These are phyloP conservation scores for Penicillium vulpinum DNA, from an alignment of 2,329 filamentous ascomycete species.

Conservation along the genomic window DNA sequence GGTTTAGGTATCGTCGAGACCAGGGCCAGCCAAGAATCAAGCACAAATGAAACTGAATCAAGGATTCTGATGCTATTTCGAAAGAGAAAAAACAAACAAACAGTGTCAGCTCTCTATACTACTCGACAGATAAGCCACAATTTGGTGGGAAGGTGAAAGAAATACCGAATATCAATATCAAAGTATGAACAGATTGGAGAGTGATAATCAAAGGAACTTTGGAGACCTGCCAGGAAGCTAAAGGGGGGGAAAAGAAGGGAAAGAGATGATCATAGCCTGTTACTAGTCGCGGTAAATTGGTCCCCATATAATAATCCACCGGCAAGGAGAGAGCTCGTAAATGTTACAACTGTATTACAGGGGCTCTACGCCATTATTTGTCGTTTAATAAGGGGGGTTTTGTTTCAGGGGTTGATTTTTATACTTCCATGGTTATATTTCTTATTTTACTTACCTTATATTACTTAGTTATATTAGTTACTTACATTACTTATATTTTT, in stretches of 20 bases:
- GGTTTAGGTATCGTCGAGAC: conserved; percentile 17
- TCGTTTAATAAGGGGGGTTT: not conserved
- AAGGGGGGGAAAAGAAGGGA: conserved; percentile 5
- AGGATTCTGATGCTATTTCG: not conserved
- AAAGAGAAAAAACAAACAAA: not conserved
- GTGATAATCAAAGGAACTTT: conserved; percentile 3
- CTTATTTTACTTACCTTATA: not conserved
- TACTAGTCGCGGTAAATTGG: conserved; percentile 8
- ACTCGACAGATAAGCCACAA: conserved; percentile 5
- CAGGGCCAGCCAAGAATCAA: conserved; percentile 35
- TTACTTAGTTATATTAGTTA: too few relatives aligned
- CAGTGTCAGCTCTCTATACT: conserved; percentile 2
- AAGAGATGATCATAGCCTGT: conserved; percentile 13
- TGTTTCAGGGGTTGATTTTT: not conserved
- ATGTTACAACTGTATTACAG: conserved; percentile 12
- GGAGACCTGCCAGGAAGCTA: conserved; percentile 1
- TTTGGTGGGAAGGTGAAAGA: not conserved
- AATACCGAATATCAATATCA: conserved; percentile 4
- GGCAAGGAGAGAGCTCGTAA: conserved; percentile 7
- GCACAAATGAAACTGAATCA: not conserved
- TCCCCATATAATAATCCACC: conserved; percentile 11
- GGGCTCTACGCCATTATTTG: conserved; percentile 2
- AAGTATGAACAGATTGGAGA: not conserved
- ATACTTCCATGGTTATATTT: not conserved
- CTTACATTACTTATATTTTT: too few relatives aligned